Conservation (phyloP, 805 yeast genomes). For the Barnettozyma pratensis region DNA sequence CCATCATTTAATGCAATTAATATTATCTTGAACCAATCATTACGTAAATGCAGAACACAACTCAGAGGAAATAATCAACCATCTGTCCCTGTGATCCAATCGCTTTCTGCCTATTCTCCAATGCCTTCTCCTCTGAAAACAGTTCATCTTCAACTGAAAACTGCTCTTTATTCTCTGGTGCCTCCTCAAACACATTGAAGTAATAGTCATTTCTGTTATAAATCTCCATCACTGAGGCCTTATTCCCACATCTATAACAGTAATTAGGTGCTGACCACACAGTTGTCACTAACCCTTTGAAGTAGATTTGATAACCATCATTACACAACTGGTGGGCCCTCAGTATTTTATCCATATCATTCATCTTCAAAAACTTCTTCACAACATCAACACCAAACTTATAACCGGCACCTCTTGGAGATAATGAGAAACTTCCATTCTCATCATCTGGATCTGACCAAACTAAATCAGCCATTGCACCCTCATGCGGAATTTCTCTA, state of each 20-base stretch:
- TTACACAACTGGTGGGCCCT: constrained; percentile 97
- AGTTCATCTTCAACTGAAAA: constrained; percentile 24
- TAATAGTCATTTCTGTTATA: constrained; percentile 58
- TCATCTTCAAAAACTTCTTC: constrained; percentile 74
- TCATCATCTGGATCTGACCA: constrained; percentile 98
- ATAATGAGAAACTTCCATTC: constrained; percentile 68
- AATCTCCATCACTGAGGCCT: constrained; percentile 94
- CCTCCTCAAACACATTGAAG: constrained; percentile 94
- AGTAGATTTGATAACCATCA: constrained; percentile 90
- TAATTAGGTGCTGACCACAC: constrained; percentile 99
- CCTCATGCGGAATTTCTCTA: constrained; percentile 96
- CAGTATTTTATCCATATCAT: constrained; percentile 72
- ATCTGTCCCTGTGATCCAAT: constrained; percentile 30
- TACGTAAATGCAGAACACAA: not conserved
- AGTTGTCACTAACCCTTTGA: constrained; percentile 86
- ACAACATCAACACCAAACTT: constrained; percentile 92
- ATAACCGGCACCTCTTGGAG: constrained; percentile 98
- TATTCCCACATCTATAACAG: constrained; percentile 94
- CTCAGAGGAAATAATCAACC: constrained; percentile 47
- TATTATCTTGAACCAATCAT: too few species aligned
- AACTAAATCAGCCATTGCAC: constrained; percentile 98
- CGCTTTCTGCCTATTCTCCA: constrained; percentile 3
- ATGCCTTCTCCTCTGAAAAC: constrained; percentile 6
- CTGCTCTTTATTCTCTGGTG: constrained; percentile 78
- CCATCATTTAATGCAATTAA: not conserved